Base-by-base conservation (phyloP, 2,329 filamentous ascomycete genomes). In the Pyrenophora seminiperda region DNA sequence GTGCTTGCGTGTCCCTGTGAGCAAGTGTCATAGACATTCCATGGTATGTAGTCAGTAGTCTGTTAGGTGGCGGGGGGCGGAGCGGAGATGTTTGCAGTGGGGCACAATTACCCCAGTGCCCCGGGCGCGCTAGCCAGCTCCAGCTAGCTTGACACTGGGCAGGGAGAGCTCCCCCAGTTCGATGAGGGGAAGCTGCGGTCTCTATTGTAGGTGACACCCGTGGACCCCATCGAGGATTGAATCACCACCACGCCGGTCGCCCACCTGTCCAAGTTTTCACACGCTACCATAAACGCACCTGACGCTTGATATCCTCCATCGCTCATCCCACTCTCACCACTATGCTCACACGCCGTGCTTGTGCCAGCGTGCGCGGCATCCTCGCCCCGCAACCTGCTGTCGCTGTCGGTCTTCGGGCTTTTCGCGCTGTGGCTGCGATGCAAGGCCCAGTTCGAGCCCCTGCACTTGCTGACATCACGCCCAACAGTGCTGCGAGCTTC, bases 381-480 rank as follows among this genome's bases (percentile, higher is more conserved):
- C 39, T 66, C 18, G 38, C 66, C 36, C 56, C 56, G 11, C 52
- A 58, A 31, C 50, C 44, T 36, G 42, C 57, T 15, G 34, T 56
- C 15, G 31, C 48, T 37, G 44, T 56, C 47, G 51, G 47, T 41
- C 56, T 64, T 37, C 70, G 70, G 31, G 58, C 59, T 40, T 72
- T 73, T 46, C 38, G 59, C n/a, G 65, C 60, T 32, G 54, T 58
- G 29, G 49, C 66, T 30, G 60, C 61, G 22, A 53, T 53, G 9
- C 68, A 67, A 48, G 47, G 58, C 53, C 58, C 64, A 41, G 43
- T 45, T 37, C 62, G 67, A 49, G 59, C 65, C 34, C 94, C 94
- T n/a, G 85, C 88, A 30, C 83, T 99, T 61, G 88, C 89, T 72
- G 92, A 99, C 75, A 85, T 99, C 79, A 88, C 81, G 37, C 83